Conservation (phyloP, 2,329 filamentous ascomycete genomes). For the Dactylellina haptotyla region DNA sequence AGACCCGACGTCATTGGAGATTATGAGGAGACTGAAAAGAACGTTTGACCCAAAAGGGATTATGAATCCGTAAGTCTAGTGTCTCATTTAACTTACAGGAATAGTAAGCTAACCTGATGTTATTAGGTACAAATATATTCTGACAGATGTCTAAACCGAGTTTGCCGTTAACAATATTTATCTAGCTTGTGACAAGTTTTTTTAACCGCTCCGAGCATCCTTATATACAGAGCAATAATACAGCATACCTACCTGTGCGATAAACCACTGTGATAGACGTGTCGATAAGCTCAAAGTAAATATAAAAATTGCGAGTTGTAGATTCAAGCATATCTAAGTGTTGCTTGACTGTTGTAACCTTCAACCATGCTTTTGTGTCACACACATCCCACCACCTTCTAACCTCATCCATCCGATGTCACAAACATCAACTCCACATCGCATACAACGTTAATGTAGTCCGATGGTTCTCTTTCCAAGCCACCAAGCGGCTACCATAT, state of each 20-base stretch:
- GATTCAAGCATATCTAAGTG: not conserved
- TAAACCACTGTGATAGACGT: no score
- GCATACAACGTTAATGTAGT: conserved; percentile 26
- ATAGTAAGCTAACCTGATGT: conserved; percentile 9
- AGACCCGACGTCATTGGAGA: conserved; percentile 81
- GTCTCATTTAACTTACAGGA: not conserved
- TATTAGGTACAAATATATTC: conserved; percentile 47
- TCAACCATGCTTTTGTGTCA: not conserved
- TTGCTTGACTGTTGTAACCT: not conserved
- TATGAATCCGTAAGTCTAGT: conserved; percentile 45
- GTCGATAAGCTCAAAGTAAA: no score
- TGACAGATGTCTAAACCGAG: not conserved
- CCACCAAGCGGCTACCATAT: conserved; percentile 56
- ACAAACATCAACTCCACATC: conserved; percentile 3
- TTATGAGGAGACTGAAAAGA: conserved; percentile 96
- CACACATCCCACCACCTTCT: no score
- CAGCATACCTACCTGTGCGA: no score
- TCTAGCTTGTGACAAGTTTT: no score
- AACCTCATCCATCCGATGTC: conserved; percentile 1
- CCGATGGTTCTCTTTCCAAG: conserved; percentile 57
- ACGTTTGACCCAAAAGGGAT: conserved; percentile 76
- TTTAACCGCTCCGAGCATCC: no score
- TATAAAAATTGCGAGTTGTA: not conserved
- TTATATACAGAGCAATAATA: no score
- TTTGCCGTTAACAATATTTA: not conserved